These are phyloP conservation scores for Pestalotiopsis sp. DNA, from an alignment of 2,329 filamentous ascomycete species.

Conservation along the genomic window DNA sequence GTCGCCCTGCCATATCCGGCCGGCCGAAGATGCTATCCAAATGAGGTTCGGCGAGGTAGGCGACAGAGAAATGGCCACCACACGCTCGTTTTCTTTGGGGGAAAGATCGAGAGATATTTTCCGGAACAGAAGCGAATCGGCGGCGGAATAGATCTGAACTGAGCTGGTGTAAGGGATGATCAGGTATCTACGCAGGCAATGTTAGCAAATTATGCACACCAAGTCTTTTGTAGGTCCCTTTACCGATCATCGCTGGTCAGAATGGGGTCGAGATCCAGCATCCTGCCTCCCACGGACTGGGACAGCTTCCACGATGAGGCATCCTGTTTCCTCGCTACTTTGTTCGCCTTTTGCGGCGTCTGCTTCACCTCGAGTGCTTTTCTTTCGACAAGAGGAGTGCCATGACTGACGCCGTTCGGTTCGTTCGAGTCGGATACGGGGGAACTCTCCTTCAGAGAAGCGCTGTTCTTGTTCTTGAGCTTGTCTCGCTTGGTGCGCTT, in stretches of 20 bases:
- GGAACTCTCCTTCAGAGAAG: background rate
- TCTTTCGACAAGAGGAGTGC: constrained; percentile 9
- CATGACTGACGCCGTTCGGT: background rate
- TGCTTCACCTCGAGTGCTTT: constrained; percentile 9
- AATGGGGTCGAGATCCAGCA: constrained; percentile 67
- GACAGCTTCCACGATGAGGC: constrained; percentile 58
- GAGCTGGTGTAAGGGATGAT: constrained; percentile 76
- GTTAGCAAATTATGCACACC: constrained; percentile 26
- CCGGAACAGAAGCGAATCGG: constrained; percentile 79
- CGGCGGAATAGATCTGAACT: constrained; percentile 79
- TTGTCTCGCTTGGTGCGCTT: constrained; percentile 43
- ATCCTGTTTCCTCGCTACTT: constrained; percentile 16
- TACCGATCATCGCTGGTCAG: constrained; percentile 65
- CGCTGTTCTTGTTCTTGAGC: constrained; percentile 19
- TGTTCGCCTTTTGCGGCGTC: constrained; percentile 15
- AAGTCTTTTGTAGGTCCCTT: constrained; percentile 25
- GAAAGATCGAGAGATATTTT: constrained; percentile 60
- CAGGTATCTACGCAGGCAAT: constrained; percentile 59
- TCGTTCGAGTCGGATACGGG: background rate
- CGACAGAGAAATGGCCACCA: constrained; percentile 50
- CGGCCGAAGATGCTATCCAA: constrained; percentile 64
- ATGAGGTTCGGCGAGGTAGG: constrained; percentile 47
- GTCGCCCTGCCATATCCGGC: constrained; percentile 59
- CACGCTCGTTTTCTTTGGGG: constrained; percentile 31
- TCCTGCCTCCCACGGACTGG: constrained; percentile 66